A percentile compares a stretch with the other conserved stretches of the same genome.
These are phyloP conservation scores for Verticillium tricorpus DNA, from an alignment of 2,329 filamentous ascomycete species.

Conservation along the genomic window DNA sequence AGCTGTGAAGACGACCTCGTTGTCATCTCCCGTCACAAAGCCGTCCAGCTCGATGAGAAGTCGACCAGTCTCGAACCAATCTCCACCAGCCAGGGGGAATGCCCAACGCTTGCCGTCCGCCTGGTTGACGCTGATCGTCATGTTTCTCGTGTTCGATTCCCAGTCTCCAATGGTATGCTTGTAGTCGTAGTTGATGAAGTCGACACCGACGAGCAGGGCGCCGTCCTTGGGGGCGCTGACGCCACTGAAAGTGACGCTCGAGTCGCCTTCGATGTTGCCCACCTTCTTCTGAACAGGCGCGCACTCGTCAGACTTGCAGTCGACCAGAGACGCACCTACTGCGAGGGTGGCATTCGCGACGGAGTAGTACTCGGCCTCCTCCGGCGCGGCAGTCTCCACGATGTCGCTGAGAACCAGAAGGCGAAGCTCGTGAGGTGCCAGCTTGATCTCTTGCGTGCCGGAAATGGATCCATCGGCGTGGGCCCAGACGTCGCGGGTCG, in stretches of 20 bases:
- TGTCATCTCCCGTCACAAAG: slow-evolving; percentile 34
- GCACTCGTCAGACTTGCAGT: slow-evolving; percentile 34
- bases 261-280: slow-evolving; percentile 26
- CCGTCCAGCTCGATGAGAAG: slow-evolving; percentile 39
- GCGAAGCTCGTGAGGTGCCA: slow-evolving; percentile 33
- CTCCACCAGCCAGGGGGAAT: slow-evolving; percentile 42
- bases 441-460: slow-evolving; percentile 23
- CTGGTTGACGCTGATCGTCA: slow-evolving; percentile 44
- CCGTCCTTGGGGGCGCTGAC: slow-evolving; percentile 24
- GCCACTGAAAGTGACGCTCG: slow-evolving; percentile 29
- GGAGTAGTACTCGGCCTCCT: slow-evolving; percentile 37
- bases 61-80: slow-evolving; percentile 46
- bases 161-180: slow-evolving; percentile 33
- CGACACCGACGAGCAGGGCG: slow-evolving; percentile 36
- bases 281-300: slow-evolving; percentile 38
- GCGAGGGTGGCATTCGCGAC: slow-evolving; percentile 28
- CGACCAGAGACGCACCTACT: slow-evolving; percentile 26
- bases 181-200: slow-evolving; percentile 50
- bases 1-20: slow-evolving; percentile 29
- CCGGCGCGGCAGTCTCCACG: slow-evolving; percentile 13
- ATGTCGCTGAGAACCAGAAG: slow-evolving; percentile 33
- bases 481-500: slow-evolving; percentile 35
- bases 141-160: slow-evolving; percentile 44
- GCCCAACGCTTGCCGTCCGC: slow-evolving; percentile 37
- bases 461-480: slow-evolving; percentile 26